A percentile compares a stretch with the other conserved stretches of the same genome.
These are phyloP conservation scores for Oenanthe sinensis DNA, from an alignment of 129 eudicot genomes.

Conservation along the genomic window DNA sequence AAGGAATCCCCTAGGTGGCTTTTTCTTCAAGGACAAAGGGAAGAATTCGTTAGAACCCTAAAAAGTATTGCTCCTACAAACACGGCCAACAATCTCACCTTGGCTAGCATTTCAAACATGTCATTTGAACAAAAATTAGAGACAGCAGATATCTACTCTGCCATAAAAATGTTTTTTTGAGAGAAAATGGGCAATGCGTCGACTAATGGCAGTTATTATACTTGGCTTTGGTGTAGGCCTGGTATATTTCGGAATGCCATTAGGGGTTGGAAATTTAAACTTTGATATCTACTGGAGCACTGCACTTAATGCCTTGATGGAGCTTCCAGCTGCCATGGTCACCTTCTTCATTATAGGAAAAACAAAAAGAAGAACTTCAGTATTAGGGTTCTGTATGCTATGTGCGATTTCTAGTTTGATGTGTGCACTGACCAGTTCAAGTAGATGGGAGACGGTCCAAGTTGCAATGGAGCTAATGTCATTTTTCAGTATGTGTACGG, in stretches of 20 bases:
- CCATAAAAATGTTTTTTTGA: constrained; percentile 16
- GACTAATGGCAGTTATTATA: constrained; percentile 16
- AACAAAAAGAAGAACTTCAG: constrained; percentile 18
- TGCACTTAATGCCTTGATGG: constrained; percentile 30
- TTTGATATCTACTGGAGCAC: constrained; percentile 30
- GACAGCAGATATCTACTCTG: background rate
- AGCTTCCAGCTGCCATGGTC: constrained; percentile 21
- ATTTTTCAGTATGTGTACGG: constrained; percentile 34
- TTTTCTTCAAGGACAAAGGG: constrained; percentile 23
- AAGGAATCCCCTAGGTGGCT: constrained; percentile 56
- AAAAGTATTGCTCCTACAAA: background rate
- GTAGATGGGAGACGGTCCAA: constrained; percentile 16
- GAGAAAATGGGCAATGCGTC: constrained; percentile 16
- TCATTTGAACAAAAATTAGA: background rate
- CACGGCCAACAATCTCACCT: background rate
- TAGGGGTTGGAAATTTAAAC: constrained; percentile 31
- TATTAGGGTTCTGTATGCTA: constrained; percentile 18
- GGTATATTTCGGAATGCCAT: constrained; percentile 41
- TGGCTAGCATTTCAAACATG: background rate
- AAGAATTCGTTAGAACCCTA: constrained; percentile 18
- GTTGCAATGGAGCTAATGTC: constrained; percentile 29
- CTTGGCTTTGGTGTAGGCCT: constrained; percentile 36
- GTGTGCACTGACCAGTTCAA: constrained; percentile 8
- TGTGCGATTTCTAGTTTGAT: constrained; percentile 25
- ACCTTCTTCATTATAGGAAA: constrained; percentile 21